phyloP scores from a whole-genome alignment of 345 rosid genomes.

The Acer campestre region DNA sequence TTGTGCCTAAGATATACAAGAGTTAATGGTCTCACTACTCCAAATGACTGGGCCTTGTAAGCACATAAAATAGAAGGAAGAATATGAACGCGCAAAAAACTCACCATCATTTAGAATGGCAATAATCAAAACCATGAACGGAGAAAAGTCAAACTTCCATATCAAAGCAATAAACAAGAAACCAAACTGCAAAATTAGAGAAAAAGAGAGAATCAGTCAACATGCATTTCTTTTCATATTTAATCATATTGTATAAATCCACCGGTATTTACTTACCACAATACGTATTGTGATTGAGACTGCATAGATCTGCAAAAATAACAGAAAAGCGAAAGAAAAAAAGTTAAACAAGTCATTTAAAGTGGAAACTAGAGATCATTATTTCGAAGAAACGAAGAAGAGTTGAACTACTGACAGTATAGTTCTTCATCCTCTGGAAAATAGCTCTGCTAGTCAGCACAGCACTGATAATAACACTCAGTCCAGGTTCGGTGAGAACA shows the following conservation, averaged over 20 bases:
- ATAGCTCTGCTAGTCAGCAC: conserved; percentile 87
- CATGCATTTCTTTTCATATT: neutral
- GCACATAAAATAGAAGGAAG: neutral
- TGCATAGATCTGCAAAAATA: conserved; percentile 66
- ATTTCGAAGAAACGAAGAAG: neutral
- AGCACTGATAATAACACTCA: conserved; percentile 91
- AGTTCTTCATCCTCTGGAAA: conserved; percentile 97
- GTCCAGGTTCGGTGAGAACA: conserved; percentile 80
- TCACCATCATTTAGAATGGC: conserved; percentile 91
- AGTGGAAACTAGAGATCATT: neutral
- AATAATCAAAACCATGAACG: conserved; percentile 94
- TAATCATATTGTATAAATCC: conserved; percentile 7
- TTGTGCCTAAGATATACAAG: conserved; percentile 55
- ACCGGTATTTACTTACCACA: conserved; percentile 50
- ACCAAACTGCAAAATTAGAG: conserved; percentile 57
- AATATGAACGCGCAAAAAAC: conserved; percentile 18
- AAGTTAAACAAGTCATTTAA: neutral
- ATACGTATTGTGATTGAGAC: conserved; percentile 97
- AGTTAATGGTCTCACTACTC: conserved; percentile 1
- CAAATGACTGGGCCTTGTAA: neutral
- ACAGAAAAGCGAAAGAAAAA: neutral
- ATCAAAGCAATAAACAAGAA: conserved; percentile 86
- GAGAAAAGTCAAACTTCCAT: conserved; percentile 89
- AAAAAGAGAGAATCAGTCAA: neutral
- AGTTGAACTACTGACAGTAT: conserved; percentile 55